A percentile compares a stretch with the other conserved stretches of the same genome.
Conservation (phyloP, 257 asterid genomes). For the Fraxinus excelsior region DNA sequence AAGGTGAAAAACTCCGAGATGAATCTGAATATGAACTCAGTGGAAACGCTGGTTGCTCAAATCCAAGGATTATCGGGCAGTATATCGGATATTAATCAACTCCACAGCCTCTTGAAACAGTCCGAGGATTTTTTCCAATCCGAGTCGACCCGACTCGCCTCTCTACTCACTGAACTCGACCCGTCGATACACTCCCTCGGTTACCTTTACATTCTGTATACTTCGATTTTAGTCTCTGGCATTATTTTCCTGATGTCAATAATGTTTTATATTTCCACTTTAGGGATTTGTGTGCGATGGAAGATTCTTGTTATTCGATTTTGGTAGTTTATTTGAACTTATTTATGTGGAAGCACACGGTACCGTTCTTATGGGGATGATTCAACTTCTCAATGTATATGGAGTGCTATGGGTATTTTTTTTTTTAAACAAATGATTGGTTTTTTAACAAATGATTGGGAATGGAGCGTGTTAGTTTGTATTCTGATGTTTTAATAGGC, state of each 20-base stretch:
- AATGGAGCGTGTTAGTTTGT: background rate
- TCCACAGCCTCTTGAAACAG: constrained; percentile 64
- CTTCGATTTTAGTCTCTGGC: background rate
- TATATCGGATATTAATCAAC: constrained; percentile 58
- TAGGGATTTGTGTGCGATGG: background rate
- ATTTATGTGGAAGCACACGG: too few species aligned
- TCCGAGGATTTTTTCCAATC: constrained; percentile 68
- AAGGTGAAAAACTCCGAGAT: constrained; percentile 17
- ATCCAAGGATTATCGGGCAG: constrained; percentile 71
- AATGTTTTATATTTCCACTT: background rate
- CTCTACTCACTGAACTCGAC: constrained; percentile 72
- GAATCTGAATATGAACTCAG: constrained; percentile 73
- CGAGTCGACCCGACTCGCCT: constrained; percentile 56
- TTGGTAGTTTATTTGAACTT: too few species aligned
- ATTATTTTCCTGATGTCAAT: background rate
- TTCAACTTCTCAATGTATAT: too few species aligned
- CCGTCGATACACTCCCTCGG: constrained; percentile 77
- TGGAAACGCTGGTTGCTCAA: constrained; percentile 77
- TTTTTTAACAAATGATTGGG: too few species aligned
- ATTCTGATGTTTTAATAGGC: background rate
- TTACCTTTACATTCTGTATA: constrained; percentile 69
- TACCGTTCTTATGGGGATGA: too few species aligned
- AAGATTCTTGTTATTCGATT: background rate
- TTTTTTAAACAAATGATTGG: too few species aligned
- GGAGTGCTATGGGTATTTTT: too few species aligned